Evolutionary conservation across 768 basidiomycete genomes (phyloP), one percentile per base, ranked within the genome.

Genomic region (Termitomyces sp.): DNA sequence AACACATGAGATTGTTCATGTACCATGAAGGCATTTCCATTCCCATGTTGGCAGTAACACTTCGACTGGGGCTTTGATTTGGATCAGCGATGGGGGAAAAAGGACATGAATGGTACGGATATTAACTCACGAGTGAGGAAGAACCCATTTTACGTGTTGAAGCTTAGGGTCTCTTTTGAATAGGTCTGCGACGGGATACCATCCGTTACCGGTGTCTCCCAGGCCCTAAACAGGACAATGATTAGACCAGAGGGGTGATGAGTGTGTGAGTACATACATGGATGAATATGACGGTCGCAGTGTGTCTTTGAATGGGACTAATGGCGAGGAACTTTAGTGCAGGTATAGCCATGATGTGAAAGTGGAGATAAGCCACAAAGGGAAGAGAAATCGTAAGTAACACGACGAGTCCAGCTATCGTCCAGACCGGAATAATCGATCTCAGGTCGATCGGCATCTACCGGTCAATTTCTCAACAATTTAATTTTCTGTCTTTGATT

Each of bases 271-370:
- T 33, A 55, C 89, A 66, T 70, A 93, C 93, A 80, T 97, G 95
- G 42, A 93, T 74, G 70, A 96, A 93, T 66, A 96, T 88, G 62
- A 96, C 84, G 0, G 92, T 94, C 8, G 92, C 91, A 8, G 90
- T 87, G 72, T 96, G 94, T 62, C 81, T 84, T 41, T 75, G 67
- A 44, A 75, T 67, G 12, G 91, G 77, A 39, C 81, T 75, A 33
- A 89, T 76, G 33, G 79, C 75, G 62, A 88, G 70, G 69, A 69
- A 79, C 65, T 81, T 80, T 54, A 87, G 75, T 48, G 67, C 64
- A 41, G 70, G 60, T 46, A 69, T 63, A 58, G 74, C 70, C 73
- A 78, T 76, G 54, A 52, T 58, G 46, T 55, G 63, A 64, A 60
- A 61, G 62, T 56, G 63, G 57, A 63, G 57, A 65, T 56, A 63